These are phyloP conservation scores for Xanthoparmelia taractica DNA, from an alignment of 495 filamentous ascomycete species.

Conservation along the genomic window DNA sequence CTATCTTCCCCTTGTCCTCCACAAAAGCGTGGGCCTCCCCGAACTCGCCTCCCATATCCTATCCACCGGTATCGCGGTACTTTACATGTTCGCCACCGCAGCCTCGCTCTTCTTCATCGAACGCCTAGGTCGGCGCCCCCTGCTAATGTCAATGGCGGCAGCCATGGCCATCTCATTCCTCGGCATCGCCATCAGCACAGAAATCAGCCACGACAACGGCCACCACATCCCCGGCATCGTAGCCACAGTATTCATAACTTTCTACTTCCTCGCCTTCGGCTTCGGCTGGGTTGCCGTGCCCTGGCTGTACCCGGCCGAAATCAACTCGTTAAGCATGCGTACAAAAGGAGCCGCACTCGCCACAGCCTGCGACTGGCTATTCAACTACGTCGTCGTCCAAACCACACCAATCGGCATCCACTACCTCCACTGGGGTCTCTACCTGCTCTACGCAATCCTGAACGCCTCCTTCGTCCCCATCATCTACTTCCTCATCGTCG, in stretches of 20 bases:
- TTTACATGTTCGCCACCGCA: slow-evolving; percentile 66
- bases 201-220: slow-evolving; percentile 21
- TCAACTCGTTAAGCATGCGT: slow-evolving; percentile 51
- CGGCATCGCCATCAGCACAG: slow-evolving; percentile 29
- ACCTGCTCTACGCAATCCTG: slow-evolving; percentile 36
- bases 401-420: slow-evolving; percentile 40
- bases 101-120: slow-evolving; percentile 72
- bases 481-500: slow-evolving; percentile 56
- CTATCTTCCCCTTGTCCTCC: slow-evolving; percentile 53
- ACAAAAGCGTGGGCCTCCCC: slow-evolving; percentile 48
- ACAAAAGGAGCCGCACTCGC: slow-evolving; percentile 47
- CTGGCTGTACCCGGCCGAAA: slow-evolving; percentile 52
- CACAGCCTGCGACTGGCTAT: slow-evolving; percentile 42
- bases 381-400: slow-evolving; percentile 43
- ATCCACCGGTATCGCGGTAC: slow-evolving; percentile 66
- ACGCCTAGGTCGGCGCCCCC: slow-evolving; percentile 57
- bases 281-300: slow-evolving; percentile 51
- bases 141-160: slow-evolving; percentile 56
- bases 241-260: slow-evolving; percentile 48
- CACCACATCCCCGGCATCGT: slow-evolving; percentile 29
- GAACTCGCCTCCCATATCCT: slow-evolving; percentile 78
- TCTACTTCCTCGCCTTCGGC: slow-evolving; percentile 47
- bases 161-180: slow-evolving; percentile 30
- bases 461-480: slow-evolving; percentile 47
- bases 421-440: slow-evolving; percentile 33